Base-by-base conservation (phyloP, 805 yeast genomes). In the Ogataea paraovalis region DNA sequence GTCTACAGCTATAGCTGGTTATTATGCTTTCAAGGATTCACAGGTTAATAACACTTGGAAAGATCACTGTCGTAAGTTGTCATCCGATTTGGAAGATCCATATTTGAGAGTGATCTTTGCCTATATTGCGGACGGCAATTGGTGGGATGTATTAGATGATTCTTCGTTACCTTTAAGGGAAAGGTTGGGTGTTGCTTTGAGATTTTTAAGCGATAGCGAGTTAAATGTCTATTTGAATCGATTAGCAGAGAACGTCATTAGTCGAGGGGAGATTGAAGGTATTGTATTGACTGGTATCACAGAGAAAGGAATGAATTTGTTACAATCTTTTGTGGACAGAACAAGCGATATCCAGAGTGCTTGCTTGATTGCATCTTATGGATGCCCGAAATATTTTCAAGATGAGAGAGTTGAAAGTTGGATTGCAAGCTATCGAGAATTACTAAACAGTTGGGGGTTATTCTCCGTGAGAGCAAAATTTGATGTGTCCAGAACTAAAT, bases 121-220 rank as follows among this genome's bases (percentile, higher is more conserved):
- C 0, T 92, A 83, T 57, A 85, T 92, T 45, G 90, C 97, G 0
- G 97, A 92, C 60, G 86, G 88, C 41, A 94, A 91, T 54, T 92
- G 98, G 97, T 85, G 92, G 83, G 97, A 89, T 59, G 96, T 92
- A 1, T 71, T 92, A 44, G 96, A 89, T 61, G 97, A 92, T 59
- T 81, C 85, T 18, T 85, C 96, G 1, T 73, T 92, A 38, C 96
- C 99, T 0, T 70, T 92, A 37, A 74, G 92, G 45, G 99, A 92
- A 60, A 72, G 96, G 54, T 67, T 92, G 12, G 97, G 97, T 1
- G 92, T 92, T 23, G 97, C 98, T 0, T 70, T 92, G 21, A 73
- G 97, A 42, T 92, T 87, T 57, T 69, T 92, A 30, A 80, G 91
- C 1, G 97, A 90, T 61, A 74, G 79, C 41, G 96, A 87, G 53